Evolutionary conservation across 176 grass and related monocot genomes (phyloP).

Genomic region (Oryza nivara): DNA sequence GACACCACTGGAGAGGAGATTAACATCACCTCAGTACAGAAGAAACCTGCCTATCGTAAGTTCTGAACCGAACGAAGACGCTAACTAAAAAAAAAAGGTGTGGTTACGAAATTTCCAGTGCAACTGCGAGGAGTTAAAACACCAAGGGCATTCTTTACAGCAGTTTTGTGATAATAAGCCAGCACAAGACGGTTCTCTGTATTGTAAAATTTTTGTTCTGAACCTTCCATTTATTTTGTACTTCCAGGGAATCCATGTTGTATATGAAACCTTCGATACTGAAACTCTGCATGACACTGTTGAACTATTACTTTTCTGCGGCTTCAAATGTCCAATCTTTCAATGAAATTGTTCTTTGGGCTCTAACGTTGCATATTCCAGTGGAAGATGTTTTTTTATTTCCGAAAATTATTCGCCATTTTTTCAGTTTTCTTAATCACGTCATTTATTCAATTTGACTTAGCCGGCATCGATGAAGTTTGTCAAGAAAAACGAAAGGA

Average conservation of each 20-base stretch:
- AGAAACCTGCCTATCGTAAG: conserved; percentile 73
- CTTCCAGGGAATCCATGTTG: conserved; percentile 5
- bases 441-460: no score
- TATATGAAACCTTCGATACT: conserved; percentile 3
- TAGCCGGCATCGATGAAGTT: not conserved
- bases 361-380: not conserved
- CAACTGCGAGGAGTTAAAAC: not conserved
- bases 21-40: conserved; percentile 78
- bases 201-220: conserved; percentile 34
- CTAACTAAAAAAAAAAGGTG: conserved; percentile 36
- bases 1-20: conserved; percentile 85
- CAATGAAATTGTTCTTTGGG: not conserved
- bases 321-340: not conserved
- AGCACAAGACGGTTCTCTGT: conserved; percentile 24
- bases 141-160: not conserved
- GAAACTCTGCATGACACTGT: conserved; percentile 1
- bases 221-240: conserved; percentile 17
- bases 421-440: not conserved
- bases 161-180: conserved; percentile 32
- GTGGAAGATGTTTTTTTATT: not conserved
- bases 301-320: not conserved
- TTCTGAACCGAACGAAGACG: conserved; percentile 68
- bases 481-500: not conserved
- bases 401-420: not conserved
- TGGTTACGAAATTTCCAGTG: not conserved